Conservation (phyloP, 768 basidiomycete species). For the Russula emetica region DNA sequence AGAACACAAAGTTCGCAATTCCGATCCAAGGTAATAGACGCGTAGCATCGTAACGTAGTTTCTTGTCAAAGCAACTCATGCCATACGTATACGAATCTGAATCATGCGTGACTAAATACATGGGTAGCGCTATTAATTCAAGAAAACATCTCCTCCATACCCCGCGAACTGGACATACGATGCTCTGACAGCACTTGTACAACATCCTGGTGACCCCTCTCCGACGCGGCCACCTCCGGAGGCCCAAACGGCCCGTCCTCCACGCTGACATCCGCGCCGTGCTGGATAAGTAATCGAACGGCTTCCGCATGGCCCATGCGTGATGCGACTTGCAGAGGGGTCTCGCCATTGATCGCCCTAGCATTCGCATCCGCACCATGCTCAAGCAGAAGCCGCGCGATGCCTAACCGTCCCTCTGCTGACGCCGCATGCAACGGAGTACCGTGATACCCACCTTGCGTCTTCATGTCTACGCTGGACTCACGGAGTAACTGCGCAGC, state of each 20-base stretch:
- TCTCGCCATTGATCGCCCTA: slow-evolving; percentile 4
- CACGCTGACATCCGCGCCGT: not conserved
- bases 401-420: not conserved
- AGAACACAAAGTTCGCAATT: too few species aligned
- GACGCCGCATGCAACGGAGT: slow-evolving; percentile 17
- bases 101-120: not conserved
- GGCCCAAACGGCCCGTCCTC: not conserved
- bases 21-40: too few species aligned
- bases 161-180: not conserved
- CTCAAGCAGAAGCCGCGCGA: slow-evolving; percentile 1
- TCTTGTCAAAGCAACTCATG: not conserved
- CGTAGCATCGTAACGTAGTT: not conserved
- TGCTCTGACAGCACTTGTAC: not conserved
- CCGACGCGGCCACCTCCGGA: not conserved
- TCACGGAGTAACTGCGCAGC: slow-evolving; percentile 10
- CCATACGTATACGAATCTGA: not conserved
- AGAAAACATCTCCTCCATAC: not conserved
- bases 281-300: slow-evolving; percentile 7
- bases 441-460: slow-evolving; percentile 8
- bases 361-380: slow-evolving; percentile 2
- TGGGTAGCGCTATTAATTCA: not conserved
- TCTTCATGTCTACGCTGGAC: slow-evolving; percentile 5
- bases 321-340: slow-evolving; percentile 7
- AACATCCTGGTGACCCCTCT: not conserved
- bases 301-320: slow-evolving; percentile 8